Percentiles rank a stretch among this genome's conserved stretches.
Evolutionary conservation across 352 stramenopile genomes (phyloP).

Genomic region (Pythium dissimile): DNA sequence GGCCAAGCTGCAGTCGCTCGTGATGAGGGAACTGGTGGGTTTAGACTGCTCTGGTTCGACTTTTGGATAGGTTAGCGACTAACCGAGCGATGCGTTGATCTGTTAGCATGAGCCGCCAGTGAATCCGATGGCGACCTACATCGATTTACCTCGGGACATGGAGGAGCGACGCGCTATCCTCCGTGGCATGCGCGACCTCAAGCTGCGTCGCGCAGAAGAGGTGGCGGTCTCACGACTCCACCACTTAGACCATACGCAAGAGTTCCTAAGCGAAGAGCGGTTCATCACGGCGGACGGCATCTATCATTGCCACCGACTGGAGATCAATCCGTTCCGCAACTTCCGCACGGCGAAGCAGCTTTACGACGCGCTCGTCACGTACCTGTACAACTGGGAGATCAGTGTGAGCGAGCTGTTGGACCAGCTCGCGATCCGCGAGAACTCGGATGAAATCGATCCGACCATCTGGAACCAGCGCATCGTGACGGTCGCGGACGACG

Average conservation of each 20-base stretch:
- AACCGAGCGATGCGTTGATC: neutral
- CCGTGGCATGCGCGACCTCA: neutral
- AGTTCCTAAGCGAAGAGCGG: neutral
- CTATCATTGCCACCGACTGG: conserved; percentile 13
- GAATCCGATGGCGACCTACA: conserved; percentile 4
- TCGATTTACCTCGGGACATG: conserved; percentile 8
- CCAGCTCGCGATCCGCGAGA: conserved; percentile 42
- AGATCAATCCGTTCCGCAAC: conserved; percentile 41
- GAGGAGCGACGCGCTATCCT: neutral
- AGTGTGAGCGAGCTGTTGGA: conserved; percentile 41
- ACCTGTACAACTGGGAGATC: conserved; percentile 47
- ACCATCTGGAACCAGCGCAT: conserved; percentile 34
- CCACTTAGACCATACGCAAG: neutral
- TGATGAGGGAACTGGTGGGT: neutral
- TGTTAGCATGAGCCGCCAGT: neutral
- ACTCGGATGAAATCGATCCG: conserved; percentile 25
- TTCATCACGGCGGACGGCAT: neutral
- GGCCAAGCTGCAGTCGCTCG: conserved; percentile 2
- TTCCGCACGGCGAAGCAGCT: conserved; percentile 28
- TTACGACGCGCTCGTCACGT: conserved; percentile 37
- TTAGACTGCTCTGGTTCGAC: neutral
- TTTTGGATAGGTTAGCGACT: no score
- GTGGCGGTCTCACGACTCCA: neutral
- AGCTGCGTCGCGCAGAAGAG: neutral
- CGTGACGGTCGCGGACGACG: conserved; percentile 21